Evolutionary conservation across 164 flowering plant genomes (phyloP).

Genomic region (Tetracentron sinense): DNA sequence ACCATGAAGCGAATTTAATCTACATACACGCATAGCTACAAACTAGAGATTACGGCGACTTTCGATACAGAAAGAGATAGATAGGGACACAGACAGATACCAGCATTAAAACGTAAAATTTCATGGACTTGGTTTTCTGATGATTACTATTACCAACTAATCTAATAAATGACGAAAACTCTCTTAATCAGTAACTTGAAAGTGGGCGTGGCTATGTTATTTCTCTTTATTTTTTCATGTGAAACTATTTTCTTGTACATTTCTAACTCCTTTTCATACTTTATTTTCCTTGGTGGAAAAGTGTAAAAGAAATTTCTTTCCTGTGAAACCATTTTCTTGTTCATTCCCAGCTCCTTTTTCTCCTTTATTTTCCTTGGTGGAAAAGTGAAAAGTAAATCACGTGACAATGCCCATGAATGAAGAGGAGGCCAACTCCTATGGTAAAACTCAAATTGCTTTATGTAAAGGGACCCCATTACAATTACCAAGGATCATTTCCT

Average conservation of each 20-base stretch:
- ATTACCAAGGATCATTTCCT: slow-evolving; percentile 41
- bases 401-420: slow-evolving; percentile 31
- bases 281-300: slow-evolving; percentile 14
- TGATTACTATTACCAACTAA: no score
- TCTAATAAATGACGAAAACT: no score
- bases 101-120: no score
- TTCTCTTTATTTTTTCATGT: neutral
- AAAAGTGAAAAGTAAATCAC: slow-evolving; percentile 29
- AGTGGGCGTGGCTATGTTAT: no score
- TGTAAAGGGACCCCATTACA: slow-evolving; percentile 40
- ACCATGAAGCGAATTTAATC: no score
- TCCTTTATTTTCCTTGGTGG: slow-evolving; percentile 10
- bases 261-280: neutral
- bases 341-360: neutral
- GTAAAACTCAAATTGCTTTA: slow-evolving; percentile 12
- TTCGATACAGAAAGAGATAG: no score
- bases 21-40: no score
- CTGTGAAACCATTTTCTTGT: slow-evolving; percentile 2
- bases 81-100: no score
- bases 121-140: no score
- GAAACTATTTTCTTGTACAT: slow-evolving; percentile 1
- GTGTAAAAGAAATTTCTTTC: slow-evolving; percentile 8
- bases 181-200: no score
- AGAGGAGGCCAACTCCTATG: slow-evolving; percentile 12
- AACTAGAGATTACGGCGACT: no score